Conservation (phyloP, 1,284 basidiomycete genomes). For the Trichosporon faecale region DNA sequence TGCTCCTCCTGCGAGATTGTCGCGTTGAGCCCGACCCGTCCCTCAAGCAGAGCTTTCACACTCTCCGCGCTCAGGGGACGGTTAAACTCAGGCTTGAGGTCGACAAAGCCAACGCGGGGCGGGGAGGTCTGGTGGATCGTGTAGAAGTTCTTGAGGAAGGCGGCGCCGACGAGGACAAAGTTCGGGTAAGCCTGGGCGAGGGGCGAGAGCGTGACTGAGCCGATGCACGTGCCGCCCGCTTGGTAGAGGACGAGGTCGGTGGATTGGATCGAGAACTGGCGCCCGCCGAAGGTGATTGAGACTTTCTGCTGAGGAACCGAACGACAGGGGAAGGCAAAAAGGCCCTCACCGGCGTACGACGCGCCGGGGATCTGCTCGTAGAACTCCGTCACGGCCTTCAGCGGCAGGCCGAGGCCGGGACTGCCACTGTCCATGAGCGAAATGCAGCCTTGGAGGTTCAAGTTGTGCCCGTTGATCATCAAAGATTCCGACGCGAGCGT, state of each 20-base stretch:
- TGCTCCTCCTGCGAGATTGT: neutral
- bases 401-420: neutral
- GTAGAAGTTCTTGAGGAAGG: slow-evolving; percentile 73
- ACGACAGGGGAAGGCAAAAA: neutral
- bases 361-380: neutral
- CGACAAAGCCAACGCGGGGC: slow-evolving; percentile 54
- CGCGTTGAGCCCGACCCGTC: neutral
- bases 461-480: neutral
- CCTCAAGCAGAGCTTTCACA: neutral
- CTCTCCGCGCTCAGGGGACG: neutral
- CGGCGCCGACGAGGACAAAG: slow-evolving; percentile 83
- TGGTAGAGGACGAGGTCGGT: slow-evolving; percentile 4
- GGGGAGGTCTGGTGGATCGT: slow-evolving; percentile 54
- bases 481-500: neutral
- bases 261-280: neutral
- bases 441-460: neutral
- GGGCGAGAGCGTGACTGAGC: neutral
- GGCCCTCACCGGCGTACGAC: neutral
- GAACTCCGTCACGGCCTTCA: neutral
- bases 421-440: neutral
- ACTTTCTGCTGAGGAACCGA: neutral
- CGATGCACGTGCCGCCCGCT: neutral
- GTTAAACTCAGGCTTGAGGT: slow-evolving; percentile 8
- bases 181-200: neutral
- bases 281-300: neutral